Evolutionary conservation across 176 grass and related monocot species (phyloP).

Genomic region (Avena insularis): DNA sequence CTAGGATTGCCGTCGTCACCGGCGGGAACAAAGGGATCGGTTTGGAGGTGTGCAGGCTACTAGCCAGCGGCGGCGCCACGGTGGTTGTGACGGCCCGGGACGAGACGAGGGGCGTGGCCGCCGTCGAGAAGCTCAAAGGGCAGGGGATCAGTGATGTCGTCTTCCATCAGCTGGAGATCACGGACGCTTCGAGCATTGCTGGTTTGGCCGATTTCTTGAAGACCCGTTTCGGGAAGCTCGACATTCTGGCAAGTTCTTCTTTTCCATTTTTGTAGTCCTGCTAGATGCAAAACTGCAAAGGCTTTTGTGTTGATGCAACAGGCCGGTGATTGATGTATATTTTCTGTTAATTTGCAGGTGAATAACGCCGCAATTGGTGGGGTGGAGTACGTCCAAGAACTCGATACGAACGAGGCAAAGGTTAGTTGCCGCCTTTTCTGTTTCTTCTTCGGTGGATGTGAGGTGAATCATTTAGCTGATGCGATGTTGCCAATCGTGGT

Average conservation of each 20-base stretch:
- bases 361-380: constrained; percentile 48
- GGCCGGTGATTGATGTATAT: background rate
- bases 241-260: constrained; percentile 6
- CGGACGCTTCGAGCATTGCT: constrained; percentile 39
- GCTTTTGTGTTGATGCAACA: background rate
- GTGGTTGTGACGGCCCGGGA: constrained; percentile 57
- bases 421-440: background rate
- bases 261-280: background rate
- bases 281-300: background rate
- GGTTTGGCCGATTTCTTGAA: constrained; percentile 19
- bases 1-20: constrained; percentile 64
- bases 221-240: constrained; percentile 7
- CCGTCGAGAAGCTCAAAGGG: constrained; percentile 33
- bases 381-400: background rate
- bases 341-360: constrained; percentile 7
- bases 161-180: constrained; percentile 59
- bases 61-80: constrained; percentile 40
- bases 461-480: too few species aligned
- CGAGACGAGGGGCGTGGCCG: constrained; percentile 44
- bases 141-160: constrained; percentile 11
- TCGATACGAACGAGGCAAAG: background rate
- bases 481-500: too few species aligned
- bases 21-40: constrained; percentile 65
- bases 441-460: too few species aligned
- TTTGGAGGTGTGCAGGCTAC: constrained; percentile 56